Evolutionary conservation across 2,329 filamentous ascomycete genomes (phyloP), one percentile per base, ranked within the genome.

Genomic region (Pseudocercospora pini-densiflorae): DNA sequence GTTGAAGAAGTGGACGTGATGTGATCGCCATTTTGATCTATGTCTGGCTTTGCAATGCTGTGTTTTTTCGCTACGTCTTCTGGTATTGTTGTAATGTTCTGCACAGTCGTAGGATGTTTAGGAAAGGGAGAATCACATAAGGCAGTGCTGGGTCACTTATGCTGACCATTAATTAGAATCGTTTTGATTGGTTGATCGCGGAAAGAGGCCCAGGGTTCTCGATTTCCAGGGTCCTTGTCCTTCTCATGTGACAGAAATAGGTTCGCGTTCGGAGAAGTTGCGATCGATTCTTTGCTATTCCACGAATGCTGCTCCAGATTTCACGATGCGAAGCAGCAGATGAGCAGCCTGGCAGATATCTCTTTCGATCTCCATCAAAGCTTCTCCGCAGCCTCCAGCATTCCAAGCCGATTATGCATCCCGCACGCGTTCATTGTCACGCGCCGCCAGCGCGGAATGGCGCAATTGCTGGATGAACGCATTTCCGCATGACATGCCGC

Each of bases 351-450:
- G 24, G 24, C 43, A 45, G 3, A 12, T 21, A 51, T 19, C 16
- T 24, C 8, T 24, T 51, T 10, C 1, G 10, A 21, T 27, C 24
- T 27, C 5, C 3, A 31, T 1, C 29, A 31, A 31, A 21, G 5
- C 47, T 51, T 19, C 19, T 12, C 23, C 23, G 6, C n/a, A 23
- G n/a, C 19, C n/a, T 45, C 40, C 19, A 16, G 21, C 23, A 10
- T 27, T 16, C 49, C 49, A 14, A 53, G 49, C 49, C 49, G 49
- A 9, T 5, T 7, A 27, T 54, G 1, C 51, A n/a, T 54, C 51
- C 51, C 51, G 51, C 51, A 54, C 24, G 51, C 24, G 24, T n/a
- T 54, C 47, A 23, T 45, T 47, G 43, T 47, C 49, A 53, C 23
- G 49, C 49, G 19, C 19, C 23, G 43, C 29, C 23, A 14, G 5